Evolutionary conservation across 1,284 basidiomycete genomes (phyloP).

Genomic region (Ceratobasidium sp.): DNA sequence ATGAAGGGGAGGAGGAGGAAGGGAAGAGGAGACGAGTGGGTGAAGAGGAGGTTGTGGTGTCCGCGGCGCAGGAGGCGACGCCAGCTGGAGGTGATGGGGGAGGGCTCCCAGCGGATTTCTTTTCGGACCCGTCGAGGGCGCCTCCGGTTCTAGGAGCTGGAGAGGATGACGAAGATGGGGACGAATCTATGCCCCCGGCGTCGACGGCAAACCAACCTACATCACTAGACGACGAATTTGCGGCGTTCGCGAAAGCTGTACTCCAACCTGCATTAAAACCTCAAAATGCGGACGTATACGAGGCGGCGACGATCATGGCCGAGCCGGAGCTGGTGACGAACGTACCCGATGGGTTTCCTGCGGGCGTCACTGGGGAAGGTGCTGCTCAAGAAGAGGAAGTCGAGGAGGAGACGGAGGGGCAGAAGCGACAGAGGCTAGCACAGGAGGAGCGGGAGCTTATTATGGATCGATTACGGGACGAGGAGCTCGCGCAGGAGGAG

Average conservation of each 20-base stretch:
- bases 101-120: slow-evolving; percentile 78
- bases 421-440: slow-evolving; percentile 64
- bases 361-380: slow-evolving; percentile 34
- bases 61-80: slow-evolving; percentile 22
- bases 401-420: slow-evolving; percentile 61
- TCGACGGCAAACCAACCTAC: slow-evolving; percentile 51
- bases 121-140: slow-evolving; percentile 77
- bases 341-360: slow-evolving; percentile 67
- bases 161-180: slow-evolving; percentile 65
- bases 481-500: slow-evolving; percentile 85
- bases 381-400: slow-evolving; percentile 49
- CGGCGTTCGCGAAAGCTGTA: slow-evolving; percentile 65
- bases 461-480: slow-evolving; percentile 83
- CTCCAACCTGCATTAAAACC: slow-evolving; percentile 36
- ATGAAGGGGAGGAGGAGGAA: slow-evolving; percentile 54
- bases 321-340: slow-evolving; percentile 70
- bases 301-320: slow-evolving; percentile 75
- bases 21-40: slow-evolving; percentile 62
- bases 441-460: slow-evolving; percentile 82
- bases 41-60: slow-evolving; percentile 48
- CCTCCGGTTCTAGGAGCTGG: slow-evolving; percentile 58
- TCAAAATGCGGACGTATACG: slow-evolving; percentile 65
- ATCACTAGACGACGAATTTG: slow-evolving; percentile 61
- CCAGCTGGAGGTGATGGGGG: slow-evolving; percentile 8
- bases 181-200: slow-evolving; percentile 53